Conservation (phyloP, 441 rosid genomes). For the Syzygium malaccense region DNA sequence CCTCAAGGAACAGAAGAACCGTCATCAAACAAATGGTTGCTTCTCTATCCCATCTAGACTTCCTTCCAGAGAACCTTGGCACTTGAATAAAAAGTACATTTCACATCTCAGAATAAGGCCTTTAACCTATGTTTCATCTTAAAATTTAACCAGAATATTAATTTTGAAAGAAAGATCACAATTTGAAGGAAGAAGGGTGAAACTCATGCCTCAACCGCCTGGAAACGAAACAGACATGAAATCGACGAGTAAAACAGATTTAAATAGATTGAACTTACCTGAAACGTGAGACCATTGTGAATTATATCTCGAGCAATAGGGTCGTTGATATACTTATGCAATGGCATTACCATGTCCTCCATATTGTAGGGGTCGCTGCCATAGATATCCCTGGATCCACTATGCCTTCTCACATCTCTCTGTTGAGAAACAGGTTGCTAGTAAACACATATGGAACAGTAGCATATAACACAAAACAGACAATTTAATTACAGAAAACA, state of each 20-base stretch:
- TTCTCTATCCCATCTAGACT: background rate
- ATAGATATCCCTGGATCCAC: conserved; percentile 30
- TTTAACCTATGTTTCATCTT: background rate
- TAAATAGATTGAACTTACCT: conserved; percentile 34
- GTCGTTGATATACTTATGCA: conserved; percentile 56
- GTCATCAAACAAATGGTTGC: background rate
- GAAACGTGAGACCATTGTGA: conserved; percentile 97
- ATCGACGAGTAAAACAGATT: background rate
- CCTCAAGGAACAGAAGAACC: background rate
- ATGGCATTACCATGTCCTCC: conserved; percentile 83
- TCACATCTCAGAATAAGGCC: background rate
- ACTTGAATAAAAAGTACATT: background rate
- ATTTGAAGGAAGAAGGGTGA: background rate
- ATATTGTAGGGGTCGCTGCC: conserved; percentile 62
- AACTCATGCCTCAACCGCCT: background rate
- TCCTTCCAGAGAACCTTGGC: background rate
- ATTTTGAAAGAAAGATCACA: background rate
- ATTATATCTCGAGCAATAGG: conserved; percentile 72
- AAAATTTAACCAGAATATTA: background rate
- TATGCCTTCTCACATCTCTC: conserved; percentile 64
- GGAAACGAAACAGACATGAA: background rate
- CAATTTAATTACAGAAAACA: background rate
- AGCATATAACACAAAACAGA: background rate
- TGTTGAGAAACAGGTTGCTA: conserved; percentile 18
- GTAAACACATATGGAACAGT: background rate